Evolutionary conservation across 305 asterid species (phyloP), one percentile per base, ranked within the genome.

Genomic region (Rubia balearica): DNA sequence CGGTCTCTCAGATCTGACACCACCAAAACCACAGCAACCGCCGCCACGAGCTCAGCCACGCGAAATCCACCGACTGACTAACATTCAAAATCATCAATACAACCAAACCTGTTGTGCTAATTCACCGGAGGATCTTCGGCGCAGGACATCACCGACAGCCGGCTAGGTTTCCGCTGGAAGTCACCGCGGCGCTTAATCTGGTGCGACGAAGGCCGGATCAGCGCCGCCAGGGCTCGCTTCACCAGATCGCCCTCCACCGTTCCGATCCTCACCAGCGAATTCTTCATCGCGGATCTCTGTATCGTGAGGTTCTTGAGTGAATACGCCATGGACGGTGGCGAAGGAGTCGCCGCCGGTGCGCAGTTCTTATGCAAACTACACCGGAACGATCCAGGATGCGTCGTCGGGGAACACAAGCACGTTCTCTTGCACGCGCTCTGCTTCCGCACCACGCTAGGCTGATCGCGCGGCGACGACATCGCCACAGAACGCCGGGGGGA

Each of bases 201-300:
- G 55, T 90, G 97, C 49, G 98, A 92, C 6, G 98, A 92, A 17
- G 98, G 98, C n/a, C 96, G 89, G 73, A 92, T 92, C 83, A 92
- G 67, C 49, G 97, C 86, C 5, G 98, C 86, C 45, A 92, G 63
- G 38, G 98, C 95, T 67, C 98, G 87, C 77, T 83, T 92, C 71
- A 92, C 85, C 78, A 90, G 68, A 83, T 92, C 98, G 0, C 98
- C 98, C 81, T 92, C 98, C 0, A 92, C 98, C 5, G 96, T 90
- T 0, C 97, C 96, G 72, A 92, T 90, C 67, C 98, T 83, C 62
- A 92, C 98, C 55, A 92, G 86, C n/a, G 98, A 90, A 80, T 92
- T 92, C 78, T 95, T 92, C 98, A 92, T 92, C 75, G 98, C 98
- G 8, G 98, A 92, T 81, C 98, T 83, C 84, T 95, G 86, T 83